A percentile compares a stretch with the other conserved stretches of the same genome.
Conservation (phyloP, 805 yeast species). For the Barnettozyma vustinii region DNA sequence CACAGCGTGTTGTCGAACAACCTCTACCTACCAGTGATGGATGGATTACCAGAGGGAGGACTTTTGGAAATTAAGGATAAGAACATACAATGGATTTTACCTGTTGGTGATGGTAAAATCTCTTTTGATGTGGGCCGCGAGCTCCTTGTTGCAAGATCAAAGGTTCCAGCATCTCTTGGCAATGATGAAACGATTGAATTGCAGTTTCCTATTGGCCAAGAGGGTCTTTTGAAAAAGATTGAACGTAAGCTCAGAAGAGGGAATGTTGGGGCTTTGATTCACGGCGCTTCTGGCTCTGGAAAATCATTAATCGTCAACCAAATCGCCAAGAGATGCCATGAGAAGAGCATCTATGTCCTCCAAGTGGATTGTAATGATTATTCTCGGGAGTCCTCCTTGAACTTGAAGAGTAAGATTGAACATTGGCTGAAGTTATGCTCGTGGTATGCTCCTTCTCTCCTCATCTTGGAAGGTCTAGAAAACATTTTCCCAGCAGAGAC, state of each 20-base stretch:
- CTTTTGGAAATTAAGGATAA: conserved; percentile 40
- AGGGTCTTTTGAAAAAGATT: conserved; percentile 35
- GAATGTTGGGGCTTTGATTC: conserved; percentile 51
- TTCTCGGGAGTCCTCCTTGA: conserved; percentile 48
- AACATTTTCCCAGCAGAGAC: conserved; percentile 61
- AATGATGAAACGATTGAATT: background rate
- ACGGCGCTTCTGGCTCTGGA: conserved; percentile 81
- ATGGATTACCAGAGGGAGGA: conserved; percentile 56
- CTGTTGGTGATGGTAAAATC: conserved; percentile 30
- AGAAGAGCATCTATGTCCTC: conserved; percentile 39
- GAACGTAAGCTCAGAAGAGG: conserved; percentile 37
- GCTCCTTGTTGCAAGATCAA: conserved; percentile 22
- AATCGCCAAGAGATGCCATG: conserved; percentile 32
- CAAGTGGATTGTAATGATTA: conserved; percentile 49
- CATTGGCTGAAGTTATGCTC: conserved; percentile 46
- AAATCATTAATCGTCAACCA: conserved; percentile 53
- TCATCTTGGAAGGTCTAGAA: conserved; percentile 77
- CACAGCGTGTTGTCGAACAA: conserved; percentile 43
- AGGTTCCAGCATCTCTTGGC: conserved; percentile 12
- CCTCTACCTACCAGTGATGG: conserved; percentile 46
- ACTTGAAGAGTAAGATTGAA: conserved; percentile 38
- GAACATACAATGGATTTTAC: conserved; percentile 35
- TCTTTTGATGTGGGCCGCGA: conserved; percentile 48
- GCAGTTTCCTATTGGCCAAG: conserved; percentile 51
- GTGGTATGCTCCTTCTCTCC: conserved; percentile 75